These are phyloP conservation scores for Puccinia hordei DNA, from an alignment of 1,284 basidiomycete genomes.

Conservation along the genomic window DNA sequence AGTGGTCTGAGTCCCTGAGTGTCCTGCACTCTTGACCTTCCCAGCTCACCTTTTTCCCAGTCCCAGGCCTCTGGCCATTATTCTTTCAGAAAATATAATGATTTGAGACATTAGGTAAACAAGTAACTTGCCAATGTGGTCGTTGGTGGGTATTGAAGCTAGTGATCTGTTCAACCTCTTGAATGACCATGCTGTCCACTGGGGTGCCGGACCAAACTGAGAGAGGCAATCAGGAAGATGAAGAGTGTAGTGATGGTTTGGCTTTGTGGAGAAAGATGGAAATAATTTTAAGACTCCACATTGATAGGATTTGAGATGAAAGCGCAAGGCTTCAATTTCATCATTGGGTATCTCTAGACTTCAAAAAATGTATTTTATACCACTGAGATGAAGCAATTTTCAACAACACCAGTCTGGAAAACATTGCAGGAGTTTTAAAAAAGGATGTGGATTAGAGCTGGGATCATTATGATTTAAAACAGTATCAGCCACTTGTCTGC, in stretches of 20 bases:
- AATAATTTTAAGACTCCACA: constrained; percentile 23
- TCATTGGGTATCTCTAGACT: not conserved
- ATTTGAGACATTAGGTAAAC: not conserved
- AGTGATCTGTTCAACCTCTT: constrained; percentile 29
- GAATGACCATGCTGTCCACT: constrained; percentile 43
- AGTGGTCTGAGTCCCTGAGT: too few relatives aligned
- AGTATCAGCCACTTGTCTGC: constrained; percentile 29
- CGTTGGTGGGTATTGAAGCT: constrained; percentile 63
- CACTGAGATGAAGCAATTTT: constrained; percentile 19
- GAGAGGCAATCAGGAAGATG: constrained; percentile 29
- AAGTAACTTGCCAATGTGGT: constrained; percentile 7
- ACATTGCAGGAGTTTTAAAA: not conserved
- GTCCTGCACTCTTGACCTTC: too few relatives aligned
- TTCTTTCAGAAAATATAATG: too few relatives aligned
- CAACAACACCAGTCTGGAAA: not conserved
- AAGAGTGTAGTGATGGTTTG: constrained; percentile 43
- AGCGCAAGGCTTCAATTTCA: constrained; percentile 6
- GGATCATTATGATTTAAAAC: constrained; percentile 22
- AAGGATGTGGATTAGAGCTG: constrained; percentile 21
- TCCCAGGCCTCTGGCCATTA: too few relatives aligned
- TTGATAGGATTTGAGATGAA: constrained; percentile 28
- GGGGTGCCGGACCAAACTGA: constrained; percentile 31
- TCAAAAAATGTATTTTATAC: constrained; percentile 11
- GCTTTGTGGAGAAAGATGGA: constrained; percentile 9
- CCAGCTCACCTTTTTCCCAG: too few relatives aligned